These are phyloP conservation scores for Trifolium repens DNA, from an alignment of 306 rosid species.

Conservation along the genomic window DNA sequence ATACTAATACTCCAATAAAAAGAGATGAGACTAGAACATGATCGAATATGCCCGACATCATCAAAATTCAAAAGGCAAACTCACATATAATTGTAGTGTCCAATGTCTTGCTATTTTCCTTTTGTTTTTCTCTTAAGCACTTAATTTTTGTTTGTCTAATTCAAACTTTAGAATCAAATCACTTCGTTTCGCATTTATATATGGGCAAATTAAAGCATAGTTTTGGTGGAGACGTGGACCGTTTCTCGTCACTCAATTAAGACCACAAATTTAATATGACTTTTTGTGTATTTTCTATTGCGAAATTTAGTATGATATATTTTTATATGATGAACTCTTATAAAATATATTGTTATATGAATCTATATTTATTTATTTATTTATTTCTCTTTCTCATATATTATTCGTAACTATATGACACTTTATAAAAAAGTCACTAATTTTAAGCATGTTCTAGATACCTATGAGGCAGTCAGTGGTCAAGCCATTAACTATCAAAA, in stretches of 20 bases:
- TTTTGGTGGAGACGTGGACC: neutral
- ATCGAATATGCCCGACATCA: slow-evolving; percentile 4
- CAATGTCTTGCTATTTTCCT: neutral
- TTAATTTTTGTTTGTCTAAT: neutral
- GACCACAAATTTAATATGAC: no score
- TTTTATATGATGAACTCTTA: no score
- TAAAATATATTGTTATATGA: no score
- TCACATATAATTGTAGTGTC: neutral
- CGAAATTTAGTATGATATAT: no score
- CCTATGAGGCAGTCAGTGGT: no score
- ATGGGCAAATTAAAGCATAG: neutral
- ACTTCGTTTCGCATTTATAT: neutral
- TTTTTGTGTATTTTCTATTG: no score
- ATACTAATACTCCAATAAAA: neutral
- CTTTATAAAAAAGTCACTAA: no score
- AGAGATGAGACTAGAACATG: neutral
- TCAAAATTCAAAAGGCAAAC: neutral
- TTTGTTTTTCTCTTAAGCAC: neutral
- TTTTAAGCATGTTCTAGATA: no score
- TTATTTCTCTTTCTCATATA: no score
- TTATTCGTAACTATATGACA: no score
- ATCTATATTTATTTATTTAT: no score
- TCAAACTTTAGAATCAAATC: neutral
- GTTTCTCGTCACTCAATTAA: neutral
- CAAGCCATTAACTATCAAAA: no score